Evolutionary conservation across 2,329 filamentous ascomycete species (phyloP).

Genomic region (Didymella lethalis): DNA sequence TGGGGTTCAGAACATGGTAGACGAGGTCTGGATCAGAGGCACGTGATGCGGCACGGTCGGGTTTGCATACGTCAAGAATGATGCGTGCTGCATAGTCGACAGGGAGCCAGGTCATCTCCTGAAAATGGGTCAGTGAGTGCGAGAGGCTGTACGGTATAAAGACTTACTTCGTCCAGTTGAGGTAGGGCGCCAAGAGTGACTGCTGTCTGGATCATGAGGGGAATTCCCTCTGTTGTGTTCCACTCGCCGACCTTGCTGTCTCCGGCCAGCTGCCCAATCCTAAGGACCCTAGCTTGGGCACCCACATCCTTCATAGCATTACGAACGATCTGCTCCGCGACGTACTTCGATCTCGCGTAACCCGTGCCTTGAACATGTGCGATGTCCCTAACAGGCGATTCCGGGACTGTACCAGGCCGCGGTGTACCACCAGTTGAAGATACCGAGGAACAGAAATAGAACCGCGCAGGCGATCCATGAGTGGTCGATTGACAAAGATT

Average conservation of each 20-base stretch:
- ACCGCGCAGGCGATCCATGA: constrained; percentile 46
- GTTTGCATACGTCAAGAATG: constrained; percentile 34
- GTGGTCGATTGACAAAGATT: constrained; percentile 48
- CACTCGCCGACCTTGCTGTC: constrained; percentile 57
- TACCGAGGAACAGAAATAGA: constrained; percentile 59
- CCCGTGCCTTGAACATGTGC: constrained; percentile 59
- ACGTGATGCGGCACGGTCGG: constrained; percentile 2
- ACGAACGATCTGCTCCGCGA: constrained; percentile 57
- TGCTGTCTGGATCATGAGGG: constrained; percentile 59
- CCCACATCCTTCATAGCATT: constrained; percentile 25
- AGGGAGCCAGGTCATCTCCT: constrained; percentile 52
- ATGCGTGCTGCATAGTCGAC: constrained; percentile 54
- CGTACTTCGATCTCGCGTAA: constrained; percentile 61
- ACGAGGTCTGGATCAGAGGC: constrained; percentile 42
- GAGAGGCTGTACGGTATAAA: background rate
- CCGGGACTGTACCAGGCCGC: constrained; percentile 45
- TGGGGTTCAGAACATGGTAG: constrained; percentile 63
- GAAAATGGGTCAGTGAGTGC: background rate
- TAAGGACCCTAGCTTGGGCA: constrained; percentile 47
- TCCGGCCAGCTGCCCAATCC: constrained; percentile 58
- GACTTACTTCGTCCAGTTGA: constrained; percentile 49
- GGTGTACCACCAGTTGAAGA: constrained; percentile 54
- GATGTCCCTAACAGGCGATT: constrained; percentile 49
- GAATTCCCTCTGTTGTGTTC: constrained; percentile 61
- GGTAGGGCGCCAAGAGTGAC: constrained; percentile 58